Base-by-base conservation (phyloP, 352 stramenopile species). In the Phytopythium kandeliae region DNA sequence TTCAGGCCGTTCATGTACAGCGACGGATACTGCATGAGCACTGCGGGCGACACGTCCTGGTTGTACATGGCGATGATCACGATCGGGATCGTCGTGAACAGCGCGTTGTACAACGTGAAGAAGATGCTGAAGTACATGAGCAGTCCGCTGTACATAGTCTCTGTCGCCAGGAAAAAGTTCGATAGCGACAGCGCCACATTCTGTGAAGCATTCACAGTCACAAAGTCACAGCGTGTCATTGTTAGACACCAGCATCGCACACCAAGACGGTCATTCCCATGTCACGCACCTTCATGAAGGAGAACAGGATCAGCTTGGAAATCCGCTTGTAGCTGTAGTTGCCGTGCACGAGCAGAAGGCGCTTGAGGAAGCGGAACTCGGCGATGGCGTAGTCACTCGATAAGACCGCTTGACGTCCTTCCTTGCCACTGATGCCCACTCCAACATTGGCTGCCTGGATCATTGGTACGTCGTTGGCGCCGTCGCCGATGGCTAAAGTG, bases 281-380 rank as follows among this genome's bases (percentile, higher is more conserved):
- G n/a, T n/a, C n/a, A 17, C 22, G 15, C 10, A 46, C 40, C 40
- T 94, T 94, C 81, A 94, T 92, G 46, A 94, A 92, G 17, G 84
- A 94, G 52, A 94, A 94, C 41, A 94, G 52, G 31, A 94, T 90
- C 11, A 94, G 69, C 65, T 94, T 95, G 19, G 85, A 91, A 43
- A 95, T 93, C 21, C 85, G 66, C 69, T 93, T 92, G 83, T 95
- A 95, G 62, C 83, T 92, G 77, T 93, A 95, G 63, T 93, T 95
- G 30, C 84, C 84, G 54, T 95, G 84, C 22, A 95, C 84, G 25
- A 95, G 57, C 2, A 95, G 53, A 25, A 95, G 57, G 3, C 84
- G 78, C 48, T 93, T 92, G 26, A 95, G 44, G 47, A 82, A 92
- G 21, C 78, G 74, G 52, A 95, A 95, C 55, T 95, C 82, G 0